Evolutionary conservation across 495 filamentous ascomycete species (phyloP), one percentile per base, ranked within the genome.

Genomic region (Umbilicaria muhlenbergii): DNA sequence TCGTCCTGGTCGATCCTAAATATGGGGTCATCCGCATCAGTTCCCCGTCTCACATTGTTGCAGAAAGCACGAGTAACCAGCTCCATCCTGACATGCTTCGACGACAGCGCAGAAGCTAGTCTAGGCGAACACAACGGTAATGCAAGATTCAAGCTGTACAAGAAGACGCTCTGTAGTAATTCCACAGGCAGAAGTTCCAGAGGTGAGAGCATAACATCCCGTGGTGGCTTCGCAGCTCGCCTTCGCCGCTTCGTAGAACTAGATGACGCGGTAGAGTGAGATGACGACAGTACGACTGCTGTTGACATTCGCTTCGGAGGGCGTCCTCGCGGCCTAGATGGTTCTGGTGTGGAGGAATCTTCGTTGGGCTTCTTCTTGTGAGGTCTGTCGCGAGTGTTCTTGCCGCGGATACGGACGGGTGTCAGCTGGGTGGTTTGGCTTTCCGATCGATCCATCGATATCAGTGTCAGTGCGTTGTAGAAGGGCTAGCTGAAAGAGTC

Each of bases 111-210:
- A 1, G 50, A 50, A 3, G 58, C 55, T 1, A 74, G 46, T 0
- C 48, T 44, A 0, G 58, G 58, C 4, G 69, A 72, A 4, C 64
- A 56, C 14, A 61, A 57, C 7, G 70, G 64, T 5, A 78, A 51
- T 28, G 64, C 64, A 16, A 67, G 34, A 43, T 76, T 72, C 47
- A 69, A 39, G 16, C 65, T 59, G 38, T 68, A 55, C 13, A 74
- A 56, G 38, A 74, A 76, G 32, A 77, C 70, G 39, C 59, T 53
- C 51, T 75, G 66, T 31, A 78, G 55, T 8, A 78, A 42, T 46
- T 78, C 74, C 1, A 63, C 61, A 1, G 72, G 74, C 1, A 78
- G 55, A 11, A 50, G 48, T 49, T 77, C 74, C 5, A 78, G 56
- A 14, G 42, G 45, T 5, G 66, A 68, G 36, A 65, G 51, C 6